These are phyloP conservation scores for Tieghemostelium lacteum DNA, from an alignment of 78 protist species.

Conservation along the genomic window DNA sequence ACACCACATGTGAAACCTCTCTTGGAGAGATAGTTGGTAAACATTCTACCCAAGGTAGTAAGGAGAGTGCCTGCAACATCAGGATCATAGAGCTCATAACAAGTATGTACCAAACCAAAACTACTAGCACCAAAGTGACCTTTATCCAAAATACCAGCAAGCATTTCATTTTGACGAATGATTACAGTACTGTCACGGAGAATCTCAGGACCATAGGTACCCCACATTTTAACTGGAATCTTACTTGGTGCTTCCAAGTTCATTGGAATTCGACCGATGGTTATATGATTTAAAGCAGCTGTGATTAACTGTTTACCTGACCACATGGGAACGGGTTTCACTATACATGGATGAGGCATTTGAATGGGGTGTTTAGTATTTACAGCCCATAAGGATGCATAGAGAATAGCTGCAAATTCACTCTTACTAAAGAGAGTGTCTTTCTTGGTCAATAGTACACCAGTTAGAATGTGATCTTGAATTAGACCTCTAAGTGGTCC, in stretches of 20 bases:
- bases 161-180: conserved; percentile 83
- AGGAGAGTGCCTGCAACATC: conserved; percentile 93
- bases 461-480: conserved; percentile 99
- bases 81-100: conserved; percentile 96
- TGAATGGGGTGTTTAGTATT: conserved; percentile 65
- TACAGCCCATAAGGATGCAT: conserved; percentile 37
- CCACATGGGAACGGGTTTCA: conserved; percentile 93
- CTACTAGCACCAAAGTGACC: conserved; percentile 93
- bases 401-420: conserved; percentile 85
- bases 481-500: conserved; percentile 99
- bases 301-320: conserved; percentile 97
- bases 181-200: conserved; percentile 59
- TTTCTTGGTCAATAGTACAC: conserved; percentile 91
- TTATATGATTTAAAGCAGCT: conserved; percentile 82
- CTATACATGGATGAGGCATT: conserved; percentile 89
- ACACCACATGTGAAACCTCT: conserved; percentile 97
- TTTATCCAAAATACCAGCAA: conserved; percentile 97
- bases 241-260: conserved; percentile 65
- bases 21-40: conserved; percentile 90
- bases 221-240: conserved; percentile 88
- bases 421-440: conserved; percentile 90
- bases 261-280: conserved; percentile 78
- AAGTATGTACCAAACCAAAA: conserved; percentile 90
- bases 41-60: conserved; percentile 94
- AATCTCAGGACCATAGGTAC: conserved; percentile 42